phyloP scores from a whole-genome alignment of 768 basidiomycete genomes.

The Strobilomyces echinocephalus region DNA sequence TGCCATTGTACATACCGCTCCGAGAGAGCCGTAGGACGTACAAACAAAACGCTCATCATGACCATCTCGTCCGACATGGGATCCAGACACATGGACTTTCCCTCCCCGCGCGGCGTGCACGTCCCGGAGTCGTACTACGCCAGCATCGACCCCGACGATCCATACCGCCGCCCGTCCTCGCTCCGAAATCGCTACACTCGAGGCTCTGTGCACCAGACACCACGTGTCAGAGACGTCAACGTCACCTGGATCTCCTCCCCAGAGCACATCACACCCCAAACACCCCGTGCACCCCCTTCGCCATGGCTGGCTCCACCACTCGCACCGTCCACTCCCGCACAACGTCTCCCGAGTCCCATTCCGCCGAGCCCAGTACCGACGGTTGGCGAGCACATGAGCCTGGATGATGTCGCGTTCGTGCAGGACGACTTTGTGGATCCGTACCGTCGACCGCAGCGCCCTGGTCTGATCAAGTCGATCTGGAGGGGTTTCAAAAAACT shows the following conservation, averaged over 20 bases:
- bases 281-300: slow-evolving; percentile 2
- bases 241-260: slow-evolving; percentile 22
- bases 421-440: slow-evolving; percentile 1
- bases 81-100: slow-evolving; percentile 20
- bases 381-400: slow-evolving; percentile 28
- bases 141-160: slow-evolving; percentile 3
- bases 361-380: slow-evolving; percentile 23
- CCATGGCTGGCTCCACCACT: slow-evolving; percentile 4
- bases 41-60: no score
- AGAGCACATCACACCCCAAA: slow-evolving; percentile 10
- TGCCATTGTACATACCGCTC: no score
- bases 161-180: slow-evolving; percentile 6
- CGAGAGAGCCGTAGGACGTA: no score
- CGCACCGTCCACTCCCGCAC: slow-evolving; percentile 10
- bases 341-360: slow-evolving; percentile 7
- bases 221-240: slow-evolving; percentile 21
- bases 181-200: slow-evolving; percentile 23
- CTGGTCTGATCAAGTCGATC: slow-evolving; percentile 26
- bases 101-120: slow-evolving; percentile 23
- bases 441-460: slow-evolving; percentile 10
- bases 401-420: slow-evolving; percentile 17
- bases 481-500: slow-evolving; percentile 33
- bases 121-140: slow-evolving; percentile 15
- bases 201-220: slow-evolving; percentile 16
- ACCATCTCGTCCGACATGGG: slow-evolving; percentile 9